These are phyloP conservation scores for Chrysoporthe puriensis DNA, from an alignment of 2,329 filamentous ascomycete species.

Conservation along the genomic window DNA sequence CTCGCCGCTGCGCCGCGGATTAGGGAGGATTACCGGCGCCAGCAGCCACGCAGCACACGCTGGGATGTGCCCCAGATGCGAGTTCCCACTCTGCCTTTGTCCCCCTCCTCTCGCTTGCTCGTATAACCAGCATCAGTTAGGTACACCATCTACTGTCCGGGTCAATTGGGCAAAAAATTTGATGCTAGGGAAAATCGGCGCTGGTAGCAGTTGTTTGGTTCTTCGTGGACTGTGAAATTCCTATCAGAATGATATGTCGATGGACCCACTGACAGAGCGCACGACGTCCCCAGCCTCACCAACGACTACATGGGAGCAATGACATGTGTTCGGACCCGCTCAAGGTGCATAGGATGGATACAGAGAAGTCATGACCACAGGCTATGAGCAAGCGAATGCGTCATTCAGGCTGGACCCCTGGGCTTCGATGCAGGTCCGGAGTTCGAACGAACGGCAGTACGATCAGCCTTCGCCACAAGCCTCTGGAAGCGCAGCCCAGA, in stretches of 20 bases:
- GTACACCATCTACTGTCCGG: not conserved
- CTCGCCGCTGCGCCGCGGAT: not conserved
- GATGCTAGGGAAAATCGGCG: not conserved
- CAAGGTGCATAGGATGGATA: not conserved
- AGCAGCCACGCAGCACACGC: too few relatives aligned
- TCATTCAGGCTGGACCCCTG: not conserved
- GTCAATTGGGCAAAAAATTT: not conserved
- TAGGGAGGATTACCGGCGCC: not conserved
- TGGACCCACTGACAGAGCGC: not conserved
- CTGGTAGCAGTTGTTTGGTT: not conserved
- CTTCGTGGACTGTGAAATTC: not conserved
- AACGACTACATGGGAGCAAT: not conserved
- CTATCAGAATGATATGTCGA: not conserved
- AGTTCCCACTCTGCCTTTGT: not conserved
- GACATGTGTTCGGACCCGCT: not conserved
- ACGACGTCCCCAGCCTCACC: not conserved
- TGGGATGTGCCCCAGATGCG: too few relatives aligned
- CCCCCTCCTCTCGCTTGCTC: not conserved
- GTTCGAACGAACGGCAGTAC: not conserved
- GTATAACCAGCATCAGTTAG: not conserved
- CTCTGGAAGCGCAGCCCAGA: not conserved
- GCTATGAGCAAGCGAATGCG: not conserved
- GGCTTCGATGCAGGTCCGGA: slow-evolving; percentile 5
- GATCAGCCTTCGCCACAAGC: not conserved
- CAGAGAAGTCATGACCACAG: not conserved